Evolutionary conservation across 352 stramenopile genomes (phyloP).

Genomic region (Globisporangium echinulatum): DNA sequence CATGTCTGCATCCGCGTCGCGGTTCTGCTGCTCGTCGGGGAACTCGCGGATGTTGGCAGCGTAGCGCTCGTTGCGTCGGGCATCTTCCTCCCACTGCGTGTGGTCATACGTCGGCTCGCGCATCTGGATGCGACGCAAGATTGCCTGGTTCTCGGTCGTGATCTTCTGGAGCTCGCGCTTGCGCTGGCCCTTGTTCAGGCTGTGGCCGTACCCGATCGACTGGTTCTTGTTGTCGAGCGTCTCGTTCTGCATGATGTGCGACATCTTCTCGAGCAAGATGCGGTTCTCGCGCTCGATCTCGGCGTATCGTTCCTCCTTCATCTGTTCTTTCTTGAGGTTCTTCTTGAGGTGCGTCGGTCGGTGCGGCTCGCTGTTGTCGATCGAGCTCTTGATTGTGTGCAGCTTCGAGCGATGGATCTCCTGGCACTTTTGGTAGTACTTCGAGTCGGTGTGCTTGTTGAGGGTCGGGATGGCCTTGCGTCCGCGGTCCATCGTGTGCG

Average conservation of each 20-base stretch:
- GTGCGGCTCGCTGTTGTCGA: conserved; percentile 92
- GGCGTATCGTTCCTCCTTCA: conserved; percentile 93
- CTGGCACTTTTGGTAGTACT: conserved; percentile 84
- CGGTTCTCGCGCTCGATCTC: conserved; percentile 96
- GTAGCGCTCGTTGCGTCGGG: conserved; percentile 79
- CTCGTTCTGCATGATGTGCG: conserved; percentile 90
- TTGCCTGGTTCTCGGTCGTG: conserved; percentile 81
- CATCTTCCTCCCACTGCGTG: conserved; percentile 86
- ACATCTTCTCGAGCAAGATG: conserved; percentile 97
- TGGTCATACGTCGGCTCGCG: conserved; percentile 88
- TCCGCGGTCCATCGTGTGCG: conserved; percentile 59
- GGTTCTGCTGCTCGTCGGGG: conserved; percentile 27
- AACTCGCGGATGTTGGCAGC: conserved; percentile 88
- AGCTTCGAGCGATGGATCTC: conserved; percentile 80
- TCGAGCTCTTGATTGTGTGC: conserved; percentile 89
- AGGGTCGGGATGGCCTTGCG: conserved; percentile 82
- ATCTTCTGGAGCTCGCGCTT: conserved; percentile 87
- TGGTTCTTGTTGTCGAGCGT: conserved; percentile 86
- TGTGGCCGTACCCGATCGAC: conserved; percentile 64
- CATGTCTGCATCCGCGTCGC: conserved; percentile 40
- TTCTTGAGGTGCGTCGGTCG: conserved; percentile 89
- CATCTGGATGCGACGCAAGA: conserved; percentile 87
- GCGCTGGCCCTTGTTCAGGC: conserved; percentile 75
- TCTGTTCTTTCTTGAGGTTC: conserved; percentile 96
- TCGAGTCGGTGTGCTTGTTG: conserved; percentile 84